A percentile compares a stretch with the other conserved stretches of the same genome.
Evolutionary conservation across 257 asterid species (phyloP).

Genomic region (Ophiorrhiza pumila): DNA sequence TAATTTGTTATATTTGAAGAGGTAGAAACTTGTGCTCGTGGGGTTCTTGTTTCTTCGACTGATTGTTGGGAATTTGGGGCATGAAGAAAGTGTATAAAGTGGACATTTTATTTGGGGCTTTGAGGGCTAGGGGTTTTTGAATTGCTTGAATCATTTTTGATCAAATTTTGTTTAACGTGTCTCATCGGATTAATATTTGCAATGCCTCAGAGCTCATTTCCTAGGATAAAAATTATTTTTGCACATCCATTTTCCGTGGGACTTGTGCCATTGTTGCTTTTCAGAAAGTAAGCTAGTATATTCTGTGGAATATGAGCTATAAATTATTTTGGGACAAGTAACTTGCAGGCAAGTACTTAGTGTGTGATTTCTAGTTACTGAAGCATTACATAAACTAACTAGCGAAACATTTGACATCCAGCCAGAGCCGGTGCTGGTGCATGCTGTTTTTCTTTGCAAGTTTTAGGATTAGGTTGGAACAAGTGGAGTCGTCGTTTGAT

Average conservation of each 20-base stretch:
- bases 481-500: background rate
- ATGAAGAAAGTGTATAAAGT: background rate
- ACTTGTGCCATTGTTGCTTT: background rate
- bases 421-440: background rate
- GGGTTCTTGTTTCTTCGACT: background rate
- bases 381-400: background rate
- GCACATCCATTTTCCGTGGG: background rate
- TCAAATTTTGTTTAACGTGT: too few relatives aligned
- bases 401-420: background rate
- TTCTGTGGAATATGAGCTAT: background rate
- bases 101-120: too few relatives aligned
- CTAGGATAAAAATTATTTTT: background rate
- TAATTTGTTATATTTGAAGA: background rate
- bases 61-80: background rate
- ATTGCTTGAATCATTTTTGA: too few relatives aligned
- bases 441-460: background rate
- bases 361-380: background rate
- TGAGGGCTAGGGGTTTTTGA: background rate
- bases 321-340: background rate
- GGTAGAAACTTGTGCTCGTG: background rate
- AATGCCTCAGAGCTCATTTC: background rate
- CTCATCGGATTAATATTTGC: background rate
- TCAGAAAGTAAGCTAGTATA: background rate
- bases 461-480: background rate
- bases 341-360: background rate